Evolutionary conservation across 2,329 filamentous ascomycete genomes (phyloP).

Genomic region (Fusarium sp.): DNA sequence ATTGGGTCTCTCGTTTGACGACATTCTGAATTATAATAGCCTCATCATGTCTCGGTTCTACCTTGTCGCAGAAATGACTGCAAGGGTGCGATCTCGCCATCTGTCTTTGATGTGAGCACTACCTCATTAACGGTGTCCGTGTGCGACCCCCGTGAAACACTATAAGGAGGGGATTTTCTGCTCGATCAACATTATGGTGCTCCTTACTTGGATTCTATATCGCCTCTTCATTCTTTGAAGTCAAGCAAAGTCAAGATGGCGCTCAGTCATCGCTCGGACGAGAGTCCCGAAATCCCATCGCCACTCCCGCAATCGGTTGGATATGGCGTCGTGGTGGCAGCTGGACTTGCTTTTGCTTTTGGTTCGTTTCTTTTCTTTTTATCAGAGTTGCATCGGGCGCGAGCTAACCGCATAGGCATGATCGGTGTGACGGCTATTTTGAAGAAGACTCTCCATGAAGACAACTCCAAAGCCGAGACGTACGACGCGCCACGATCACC

Average conservation of each 20-base stretch:
- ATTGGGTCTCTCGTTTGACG: conserved; percentile 7
- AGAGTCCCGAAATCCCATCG: conserved; percentile 2
- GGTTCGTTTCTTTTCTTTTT: conserved; percentile 67
- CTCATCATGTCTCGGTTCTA: conserved; percentile 6
- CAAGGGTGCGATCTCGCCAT: conserved; percentile 3
- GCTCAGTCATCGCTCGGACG: conserved; percentile 7
- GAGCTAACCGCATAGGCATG: conserved; percentile 13
- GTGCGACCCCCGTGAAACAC: neutral
- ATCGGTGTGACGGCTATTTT: conserved; percentile 17
- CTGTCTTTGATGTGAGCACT: neutral
- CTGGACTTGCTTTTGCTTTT: conserved; percentile 79
- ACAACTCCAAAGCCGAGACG: conserved; percentile 25
- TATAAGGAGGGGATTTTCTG: neutral
- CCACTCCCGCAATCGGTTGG: conserved; percentile 56
- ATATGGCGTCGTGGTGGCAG: conserved; percentile 80
- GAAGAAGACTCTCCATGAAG: conserved; percentile 24
- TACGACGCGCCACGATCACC: neutral
- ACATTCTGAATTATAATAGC: conserved; percentile 17
- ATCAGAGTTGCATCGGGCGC: neutral
- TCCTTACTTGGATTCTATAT: neutral
- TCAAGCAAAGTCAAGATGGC: neutral
- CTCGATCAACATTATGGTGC: too few relatives aligned
- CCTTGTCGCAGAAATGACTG: neutral
- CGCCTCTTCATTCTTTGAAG: neutral
- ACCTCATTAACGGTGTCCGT: neutral